Base-by-base conservation (phyloP, 768 basidiomycete species). In the Termitomyces sp. region DNA sequence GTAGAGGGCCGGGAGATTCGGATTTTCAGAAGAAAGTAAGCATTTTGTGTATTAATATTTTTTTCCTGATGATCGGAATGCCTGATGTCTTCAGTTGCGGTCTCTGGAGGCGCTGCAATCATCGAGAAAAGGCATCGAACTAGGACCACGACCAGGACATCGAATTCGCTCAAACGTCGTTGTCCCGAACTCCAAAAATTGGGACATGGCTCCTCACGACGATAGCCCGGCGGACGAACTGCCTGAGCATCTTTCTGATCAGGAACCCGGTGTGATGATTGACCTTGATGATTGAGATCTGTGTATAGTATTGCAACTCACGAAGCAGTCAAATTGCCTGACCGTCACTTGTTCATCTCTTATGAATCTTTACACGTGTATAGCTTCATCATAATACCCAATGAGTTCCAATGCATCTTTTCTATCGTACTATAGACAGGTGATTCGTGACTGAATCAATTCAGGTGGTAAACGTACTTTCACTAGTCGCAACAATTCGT, bases 61-160 rank as follows among this genome's bases (percentile, higher is more conserved):
- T 14, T 7, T 44, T 49, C 43, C 44, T 47, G 44, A 38, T 26
- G 53, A 55, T 24, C 38, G 42, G 60, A n/a, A 56, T 12, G 24
- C 18, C 48, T 33, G 35, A 51, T 32, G 51, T 24, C 59, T 20
- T 57, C 10, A 56, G 55, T 49, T 49, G 26, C 55, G 47, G 32
- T 76, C 75, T 0, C 72, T 92, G 43, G 80, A 82, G 8, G 75
- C 79, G 0, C 63, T 82, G 1, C 84, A 83, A 32, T 66, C 70
- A 5, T 75, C 75, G n/a, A 76, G 80, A 50, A 81, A 74, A 65
- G 75, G 75, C 13, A 80, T 88, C 16, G 68, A 72, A 12, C 79
- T 92, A n/a, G 82, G 81, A 14, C 85, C 85, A 4, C 73, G 80
- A 51, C 84, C 86, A 18, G 88, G 90, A 10, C 76, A 79, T 20